Evolutionary conservation across 176 grass and related monocot species (phyloP), one percentile per base, ranked within the genome.

Genomic region (Pontederia paniculata): DNA sequence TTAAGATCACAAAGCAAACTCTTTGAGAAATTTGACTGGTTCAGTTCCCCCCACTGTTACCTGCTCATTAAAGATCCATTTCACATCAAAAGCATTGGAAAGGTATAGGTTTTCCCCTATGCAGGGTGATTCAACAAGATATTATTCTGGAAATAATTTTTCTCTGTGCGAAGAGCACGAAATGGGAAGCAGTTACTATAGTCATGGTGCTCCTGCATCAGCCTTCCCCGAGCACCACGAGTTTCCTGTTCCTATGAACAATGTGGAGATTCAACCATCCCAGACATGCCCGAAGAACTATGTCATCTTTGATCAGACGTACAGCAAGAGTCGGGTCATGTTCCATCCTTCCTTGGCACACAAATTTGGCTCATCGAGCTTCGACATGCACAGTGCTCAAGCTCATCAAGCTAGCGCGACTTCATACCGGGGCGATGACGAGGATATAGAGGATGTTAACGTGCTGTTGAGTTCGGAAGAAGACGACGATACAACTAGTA

Each of bases 371-470:
- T 55, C 71, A 0, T 13, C 51, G 66, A 81, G 70, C 21, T 25
- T 64, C 12, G 10, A 73, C 59, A 23, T 21, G 4, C 60, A 54
- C 23, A 68, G 54, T 20, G 67, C 51, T 21, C 47, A 72, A 70
- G 37, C 15, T 19, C 73, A 82, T 9, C 54, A 18, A 15, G 41
- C 52, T 48, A 68, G 58, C 50, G 65, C 54, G 74, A 77, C 56
- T 49, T 65, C 57, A 5, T 21, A 23, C 48, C 56, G 49, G 55
- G 50, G 54, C 22, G 47, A 42, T 19, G 48, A 62, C 14, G 89
- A 95, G 56, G 84, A 95, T 41, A 66, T 84, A 58, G 70, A 74
- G 68, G 84, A 83, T 43, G 88, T 95, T 1, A 58, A 95, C 78
- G 82, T 77, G 23, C 21, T 95, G 22, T 61, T 95, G 42, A 80